Evolutionary conservation across 108 stramenopile species (phyloP).

Genomic region (Hondaea fermentalgiana): DNA sequence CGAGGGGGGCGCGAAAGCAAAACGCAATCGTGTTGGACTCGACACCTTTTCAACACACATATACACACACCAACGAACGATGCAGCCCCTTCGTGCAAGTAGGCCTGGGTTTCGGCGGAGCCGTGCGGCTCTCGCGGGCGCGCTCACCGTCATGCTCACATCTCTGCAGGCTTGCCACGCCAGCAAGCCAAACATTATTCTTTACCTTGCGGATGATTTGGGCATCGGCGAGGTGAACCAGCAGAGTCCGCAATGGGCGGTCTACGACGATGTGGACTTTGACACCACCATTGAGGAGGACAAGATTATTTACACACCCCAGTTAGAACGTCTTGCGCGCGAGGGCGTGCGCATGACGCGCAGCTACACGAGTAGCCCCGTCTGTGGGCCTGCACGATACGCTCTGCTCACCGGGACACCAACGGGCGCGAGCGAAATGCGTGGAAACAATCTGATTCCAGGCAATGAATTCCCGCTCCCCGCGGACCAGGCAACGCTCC

Average conservation of each 20-base stretch:
- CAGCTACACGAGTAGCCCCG: background rate
- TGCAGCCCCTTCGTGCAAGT: too few species aligned
- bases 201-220: background rate
- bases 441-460: background rate
- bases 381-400: constrained; percentile 13
- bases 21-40: too few species aligned
- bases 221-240: constrained; percentile 14
- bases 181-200: background rate
- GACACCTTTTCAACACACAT: too few species aligned
- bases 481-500: background rate
- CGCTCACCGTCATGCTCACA: too few species aligned
- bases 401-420: background rate
- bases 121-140: too few species aligned
- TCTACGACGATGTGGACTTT: background rate
- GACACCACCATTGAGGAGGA: background rate
- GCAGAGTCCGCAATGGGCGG: background rate
- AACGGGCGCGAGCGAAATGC: background rate
- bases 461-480: background rate
- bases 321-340: background rate
- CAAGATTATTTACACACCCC: background rate
- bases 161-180: background rate
- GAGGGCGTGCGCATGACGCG: background rate
- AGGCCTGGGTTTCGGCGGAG: too few species aligned
- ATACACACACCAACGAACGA: too few species aligned
- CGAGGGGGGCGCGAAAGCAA: too few species aligned